Percentiles rank a stretch among this genome's conserved stretches.
phyloP scores from a whole-genome alignment of 2,329 filamentous ascomycete genomes.

The Mariannaea sp. region DNA sequence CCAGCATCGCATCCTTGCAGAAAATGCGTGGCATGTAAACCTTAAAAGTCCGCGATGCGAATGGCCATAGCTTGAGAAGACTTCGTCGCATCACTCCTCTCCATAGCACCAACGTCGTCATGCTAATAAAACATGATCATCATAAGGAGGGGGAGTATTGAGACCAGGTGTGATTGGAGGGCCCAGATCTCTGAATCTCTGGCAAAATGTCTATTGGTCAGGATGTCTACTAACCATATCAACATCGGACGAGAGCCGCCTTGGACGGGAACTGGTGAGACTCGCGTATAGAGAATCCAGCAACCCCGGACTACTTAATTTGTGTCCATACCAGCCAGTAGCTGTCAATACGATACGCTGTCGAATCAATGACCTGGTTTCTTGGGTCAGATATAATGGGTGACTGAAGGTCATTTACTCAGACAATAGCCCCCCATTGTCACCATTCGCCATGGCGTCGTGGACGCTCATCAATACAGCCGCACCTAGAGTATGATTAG shows the following conservation, averaged over 20 bases:
- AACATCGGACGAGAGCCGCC: background rate
- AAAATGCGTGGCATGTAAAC: no score
- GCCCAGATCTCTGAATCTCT: conserved; percentile 1
- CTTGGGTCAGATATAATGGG: conserved; percentile 28
- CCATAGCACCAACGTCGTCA: no score
- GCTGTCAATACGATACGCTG: no score
- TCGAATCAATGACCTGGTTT: conserved; percentile 6
- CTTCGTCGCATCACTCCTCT: no score
- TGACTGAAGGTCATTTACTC: conserved; percentile 1
- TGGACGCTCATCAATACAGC: conserved; percentile 1
- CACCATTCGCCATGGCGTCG: conserved; percentile 22
- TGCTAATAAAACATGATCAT: conserved; percentile 5
- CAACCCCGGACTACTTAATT: conserved; percentile 4
- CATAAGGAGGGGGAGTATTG: conserved; percentile 9
- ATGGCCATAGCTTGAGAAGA: no score
- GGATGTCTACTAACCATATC: conserved; percentile 5
- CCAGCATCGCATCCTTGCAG: no score
- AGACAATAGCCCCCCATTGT: conserved; percentile 2
- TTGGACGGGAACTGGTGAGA: background rate
- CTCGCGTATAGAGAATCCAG: background rate
- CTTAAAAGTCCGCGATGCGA: no score
- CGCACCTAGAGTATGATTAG: conserved; percentile 17
- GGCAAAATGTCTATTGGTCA: conserved; percentile 11
- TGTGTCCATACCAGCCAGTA: conserved; percentile 11
- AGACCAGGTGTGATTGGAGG: conserved; percentile 3